Base-by-base conservation (phyloP, 495 filamentous ascomycete genomes). In the Aspergillus ostianus region DNA sequence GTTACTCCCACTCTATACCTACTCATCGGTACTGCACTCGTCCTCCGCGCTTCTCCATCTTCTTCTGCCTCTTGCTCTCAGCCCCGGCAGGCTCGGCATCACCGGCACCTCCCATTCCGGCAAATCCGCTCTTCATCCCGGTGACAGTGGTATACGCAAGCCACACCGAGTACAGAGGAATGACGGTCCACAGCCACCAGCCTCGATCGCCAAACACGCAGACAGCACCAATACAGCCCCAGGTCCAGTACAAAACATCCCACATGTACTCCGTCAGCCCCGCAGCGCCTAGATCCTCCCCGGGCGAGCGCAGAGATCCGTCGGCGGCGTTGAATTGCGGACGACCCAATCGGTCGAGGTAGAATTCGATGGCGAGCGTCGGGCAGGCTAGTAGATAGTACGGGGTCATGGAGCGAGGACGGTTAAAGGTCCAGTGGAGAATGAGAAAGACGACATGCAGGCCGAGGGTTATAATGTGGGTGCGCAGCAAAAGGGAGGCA, bases 181-280 rank as follows among this genome's bases (percentile, higher is more conserved):
- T 79, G 18, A 87, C 81, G 30, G 75, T 67, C 82, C 85, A 92
- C 26, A 91, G 63, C 73, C 90, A 84, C 91, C 91, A 94, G 13
- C 82, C 88, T 71, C 85, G 83, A 68, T 93, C 87, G 26, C 90
- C 90, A 51, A 91, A 83, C 4, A 92, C 49, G 12, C 84, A 85
- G 3, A 83, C 90, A 7, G 84, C 73, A 8, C 82, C 73, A 29
- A 91, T 77, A 23, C 84, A 87, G 19, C 80, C 85, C 87, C 90
- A 92, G 0, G 90, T 93, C 76, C 94, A 92, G 80, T 96, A 98
- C 36, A 97, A 78, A 26, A 97, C 82, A 77, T 98, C 94, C 82
- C 93, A 98, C 88, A 97, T 90, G 75, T 93, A 98, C 74, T 98
- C 94, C 8, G 92, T 98, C 73, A 98, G 76, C 0, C 94, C 94